Conservation (phyloP, 768 basidiomycete species). For the Lentinula lateritia region DNA sequence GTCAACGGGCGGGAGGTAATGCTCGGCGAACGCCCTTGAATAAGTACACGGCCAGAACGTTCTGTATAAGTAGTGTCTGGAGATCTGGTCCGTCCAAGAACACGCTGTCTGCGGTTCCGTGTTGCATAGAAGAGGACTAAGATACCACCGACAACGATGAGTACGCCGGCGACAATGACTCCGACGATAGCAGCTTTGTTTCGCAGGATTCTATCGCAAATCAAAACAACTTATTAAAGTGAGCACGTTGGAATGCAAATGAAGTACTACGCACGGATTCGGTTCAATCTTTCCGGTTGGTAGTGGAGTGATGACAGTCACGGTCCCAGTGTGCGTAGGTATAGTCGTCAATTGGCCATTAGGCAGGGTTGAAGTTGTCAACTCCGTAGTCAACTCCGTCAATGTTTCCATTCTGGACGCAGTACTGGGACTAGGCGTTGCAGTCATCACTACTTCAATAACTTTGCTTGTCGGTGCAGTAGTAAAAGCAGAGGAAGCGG, state of each 20-base stretch:
- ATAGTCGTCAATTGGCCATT: background rate
- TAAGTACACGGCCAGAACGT: background rate
- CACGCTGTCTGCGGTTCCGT: background rate
- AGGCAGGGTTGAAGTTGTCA: background rate
- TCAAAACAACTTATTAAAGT: background rate
- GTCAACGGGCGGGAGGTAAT: background rate
- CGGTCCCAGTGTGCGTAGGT: background rate
- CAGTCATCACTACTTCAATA: background rate
- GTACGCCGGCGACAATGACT: background rate
- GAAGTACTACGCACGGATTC: background rate
- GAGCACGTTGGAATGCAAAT: background rate
- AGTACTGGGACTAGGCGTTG: background rate
- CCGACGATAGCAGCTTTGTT: conserved; percentile 3
- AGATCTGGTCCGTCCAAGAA: background rate
- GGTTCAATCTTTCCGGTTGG: conserved; percentile 1
- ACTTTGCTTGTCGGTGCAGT: background rate
- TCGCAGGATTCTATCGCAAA: background rate
- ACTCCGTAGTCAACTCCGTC: conserved; percentile 1
- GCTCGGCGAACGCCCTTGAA: background rate
- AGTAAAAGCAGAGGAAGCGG: background rate
- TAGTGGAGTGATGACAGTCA: background rate
- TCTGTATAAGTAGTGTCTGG: background rate
- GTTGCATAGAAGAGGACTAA: background rate
- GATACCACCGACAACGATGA: background rate
- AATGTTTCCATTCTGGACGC: background rate